Evolutionary conservation across 768 basidiomycete species (phyloP), one percentile per base, ranked within the genome.

Genomic region (Candolleomyces aberdarensis): DNA sequence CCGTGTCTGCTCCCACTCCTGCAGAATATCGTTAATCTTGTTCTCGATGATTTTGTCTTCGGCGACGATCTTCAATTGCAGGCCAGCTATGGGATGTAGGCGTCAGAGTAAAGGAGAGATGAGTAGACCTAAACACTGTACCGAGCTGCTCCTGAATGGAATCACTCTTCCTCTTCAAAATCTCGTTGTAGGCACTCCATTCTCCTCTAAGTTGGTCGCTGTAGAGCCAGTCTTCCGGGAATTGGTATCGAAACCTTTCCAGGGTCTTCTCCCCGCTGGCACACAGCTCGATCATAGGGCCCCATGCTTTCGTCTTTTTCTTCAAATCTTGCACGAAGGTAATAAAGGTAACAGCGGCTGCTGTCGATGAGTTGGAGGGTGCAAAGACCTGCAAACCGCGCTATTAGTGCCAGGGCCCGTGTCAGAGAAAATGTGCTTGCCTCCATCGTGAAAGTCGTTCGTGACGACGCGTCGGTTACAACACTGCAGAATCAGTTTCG

Each of bases 291-390:
- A 99, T 94, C 85, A 96, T 92, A 29, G 94, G 93, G 17, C 87
- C 89, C 97, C 97, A 98, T 85, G 89, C 82, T 77, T 92, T 92
- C 59, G 94, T 93, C 80, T 96, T 97, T 71, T 91, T 89, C 80
- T 98, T 98, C 67, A 98, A 84, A 81, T 98, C 97, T 75, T 99
- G 97, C 2, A 99, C 96, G 71, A 98, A 98, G 26, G 97, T 99
- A 75, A 99, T 99, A 75, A 99, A 97, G 1, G 93, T 92, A 65
- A 99, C 97, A 74, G 97, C 95, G 56, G 96, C 95, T 51, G 96
- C 96, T 74, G 97, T 99, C 64, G 96, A 96, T 39, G 92, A 92
- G 70, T 89, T 92, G 72, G 85, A 83, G 74, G 89, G 83, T 76
- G 86, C 84, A 70, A 92, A 86, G 60, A 77, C 83, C 87, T 88